Conservation (phyloP, 2,329 filamentous ascomycete species). For the Dactylellina haptotyla region DNA sequence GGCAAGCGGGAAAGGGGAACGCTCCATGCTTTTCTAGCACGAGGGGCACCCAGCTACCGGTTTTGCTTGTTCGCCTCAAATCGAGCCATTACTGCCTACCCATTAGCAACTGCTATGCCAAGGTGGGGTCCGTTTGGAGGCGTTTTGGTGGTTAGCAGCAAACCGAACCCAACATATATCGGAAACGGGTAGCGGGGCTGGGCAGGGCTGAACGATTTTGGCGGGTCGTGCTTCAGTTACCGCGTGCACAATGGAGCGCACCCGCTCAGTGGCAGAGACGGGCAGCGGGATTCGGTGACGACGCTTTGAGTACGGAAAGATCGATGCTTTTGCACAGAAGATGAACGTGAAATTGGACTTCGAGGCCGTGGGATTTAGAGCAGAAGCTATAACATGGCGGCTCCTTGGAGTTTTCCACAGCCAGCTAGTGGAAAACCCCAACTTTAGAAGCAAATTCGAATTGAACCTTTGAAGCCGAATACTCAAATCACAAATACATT, state of each 20-base stretch:
- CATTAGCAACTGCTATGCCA: conserved; percentile 48
- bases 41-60: neutral
- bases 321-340: too few species aligned
- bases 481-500: neutral
- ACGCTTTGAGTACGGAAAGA: conserved; percentile 2
- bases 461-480: too few species aligned
- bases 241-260: neutral
- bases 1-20: neutral
- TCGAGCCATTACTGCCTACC: conserved; percentile 13
- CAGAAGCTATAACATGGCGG: conserved; percentile 2
- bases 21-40: neutral
- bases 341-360: too few species aligned
- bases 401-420: neutral
- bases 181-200: conserved; percentile 5
- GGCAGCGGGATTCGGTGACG: conserved; percentile 7
- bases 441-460: conserved; percentile 7
- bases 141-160: neutral
- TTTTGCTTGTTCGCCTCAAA: conserved; percentile 6
- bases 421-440: neutral
- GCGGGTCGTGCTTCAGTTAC: neutral
- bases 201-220: conserved; percentile 27
- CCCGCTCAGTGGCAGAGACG: too few species aligned
- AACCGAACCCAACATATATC: neutral
- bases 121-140: conserved; percentile 17
- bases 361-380: neutral